A percentile compares a stretch with the other conserved stretches of the same genome.
phyloP scores from a whole-genome alignment of 164 flowering plant species.

The Magnolia kwangsiensis region DNA sequence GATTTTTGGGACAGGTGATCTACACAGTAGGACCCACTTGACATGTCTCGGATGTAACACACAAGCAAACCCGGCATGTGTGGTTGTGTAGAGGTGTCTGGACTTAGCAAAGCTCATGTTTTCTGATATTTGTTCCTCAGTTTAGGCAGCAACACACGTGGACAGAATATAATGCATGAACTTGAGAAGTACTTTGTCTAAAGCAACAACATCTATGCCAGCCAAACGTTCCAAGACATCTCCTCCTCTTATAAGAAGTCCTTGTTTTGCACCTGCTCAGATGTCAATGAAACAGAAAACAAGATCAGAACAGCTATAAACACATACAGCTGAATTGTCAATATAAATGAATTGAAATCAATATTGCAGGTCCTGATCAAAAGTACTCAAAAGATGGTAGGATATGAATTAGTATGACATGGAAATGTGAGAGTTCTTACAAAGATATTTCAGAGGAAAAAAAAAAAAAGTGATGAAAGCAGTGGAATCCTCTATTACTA shows the following conservation, averaged over 20 bases:
- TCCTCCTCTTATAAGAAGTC: slow-evolving; percentile 93
- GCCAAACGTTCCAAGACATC: slow-evolving; percentile 95
- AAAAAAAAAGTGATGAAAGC: background rate
- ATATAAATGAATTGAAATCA: background rate
- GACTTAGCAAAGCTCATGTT: background rate
- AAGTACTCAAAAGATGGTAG: background rate
- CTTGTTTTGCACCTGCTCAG: slow-evolving; percentile 82
- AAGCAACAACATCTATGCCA: slow-evolving; percentile 56
- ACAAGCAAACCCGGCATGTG: background rate
- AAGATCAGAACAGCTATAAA: slow-evolving; percentile 1
- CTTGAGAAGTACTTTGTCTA: slow-evolving; percentile 66
- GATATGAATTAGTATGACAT: background rate
- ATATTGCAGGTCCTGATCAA: background rate
- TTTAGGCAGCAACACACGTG: background rate
- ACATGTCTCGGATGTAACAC: background rate
- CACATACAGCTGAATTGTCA: background rate
- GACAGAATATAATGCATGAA: background rate
- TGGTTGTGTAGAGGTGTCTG: background rate
- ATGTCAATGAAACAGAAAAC: slow-evolving; percentile 12
- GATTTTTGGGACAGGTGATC: background rate
- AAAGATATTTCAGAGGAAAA: background rate
- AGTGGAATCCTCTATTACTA: background rate
- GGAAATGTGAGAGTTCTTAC: background rate
- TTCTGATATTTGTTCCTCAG: background rate
- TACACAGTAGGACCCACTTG: background rate